Evolutionary conservation across 148 eudicot species (phyloP).

Genomic region (Rhododendron griersonianum): DNA sequence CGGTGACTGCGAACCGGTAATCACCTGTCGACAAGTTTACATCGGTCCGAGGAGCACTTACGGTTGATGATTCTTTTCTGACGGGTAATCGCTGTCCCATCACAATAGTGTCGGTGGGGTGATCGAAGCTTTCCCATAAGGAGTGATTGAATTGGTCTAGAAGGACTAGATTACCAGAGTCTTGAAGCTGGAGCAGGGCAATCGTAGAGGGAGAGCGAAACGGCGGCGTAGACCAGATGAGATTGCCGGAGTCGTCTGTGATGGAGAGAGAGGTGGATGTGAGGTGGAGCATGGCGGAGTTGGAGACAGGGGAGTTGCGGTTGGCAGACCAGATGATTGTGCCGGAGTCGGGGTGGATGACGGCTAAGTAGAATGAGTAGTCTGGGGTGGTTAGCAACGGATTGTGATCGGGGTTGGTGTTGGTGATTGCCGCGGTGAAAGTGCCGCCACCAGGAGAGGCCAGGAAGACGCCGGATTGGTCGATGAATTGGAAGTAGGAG

Average conservation of each 20-base stretch:
- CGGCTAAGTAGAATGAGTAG: conserved; percentile 42
- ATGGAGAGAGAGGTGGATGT: conserved; percentile 36
- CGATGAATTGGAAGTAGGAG: conserved; percentile 36
- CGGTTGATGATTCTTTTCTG: conserved; percentile 18
- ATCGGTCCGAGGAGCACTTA: conserved; percentile 27
- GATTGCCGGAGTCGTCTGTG: conserved; percentile 34
- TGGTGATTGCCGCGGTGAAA: conserved; percentile 52
- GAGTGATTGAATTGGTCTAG: conserved; percentile 47
- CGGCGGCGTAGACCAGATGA: conserved; percentile 58
- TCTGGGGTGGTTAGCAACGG: background rate
- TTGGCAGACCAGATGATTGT: conserved; percentile 65
- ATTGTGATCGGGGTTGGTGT: conserved; percentile 26
- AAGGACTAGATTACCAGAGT: conserved; percentile 50
- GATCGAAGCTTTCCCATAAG: conserved; percentile 57
- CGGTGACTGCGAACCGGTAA: conserved; percentile 39
- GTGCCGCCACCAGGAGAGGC: conserved; percentile 38
- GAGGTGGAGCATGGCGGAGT: conserved; percentile 38
- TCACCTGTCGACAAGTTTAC: conserved; percentile 34
- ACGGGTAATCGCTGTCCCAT: conserved; percentile 43
- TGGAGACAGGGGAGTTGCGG: conserved; percentile 52
- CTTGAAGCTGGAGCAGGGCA: conserved; percentile 34
- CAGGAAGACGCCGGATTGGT: conserved; percentile 46
- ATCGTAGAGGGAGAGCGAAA: conserved; percentile 25
- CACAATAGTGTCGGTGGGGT: conserved; percentile 63
- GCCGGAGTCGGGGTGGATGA: conserved; percentile 52